Conservation (phyloP, 1,284 basidiomycete genomes). For the Trametes sp. region DNA sequence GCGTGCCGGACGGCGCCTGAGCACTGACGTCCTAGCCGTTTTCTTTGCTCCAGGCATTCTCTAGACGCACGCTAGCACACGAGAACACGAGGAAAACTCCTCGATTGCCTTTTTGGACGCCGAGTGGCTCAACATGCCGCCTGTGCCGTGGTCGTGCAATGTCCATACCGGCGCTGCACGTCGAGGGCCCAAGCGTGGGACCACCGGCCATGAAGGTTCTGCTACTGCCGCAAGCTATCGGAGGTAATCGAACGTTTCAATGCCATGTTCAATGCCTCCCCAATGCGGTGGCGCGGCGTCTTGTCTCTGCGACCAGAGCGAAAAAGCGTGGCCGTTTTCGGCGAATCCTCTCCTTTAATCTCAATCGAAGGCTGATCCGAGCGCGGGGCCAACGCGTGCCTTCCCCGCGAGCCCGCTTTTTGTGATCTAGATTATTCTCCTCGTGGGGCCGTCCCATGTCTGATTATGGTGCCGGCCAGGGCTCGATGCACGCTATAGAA, state of each 20-base stretch:
- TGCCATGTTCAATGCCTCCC: background rate
- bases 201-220: background rate
- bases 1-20: background rate
- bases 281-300: constrained; percentile 4
- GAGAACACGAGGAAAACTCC: no score
- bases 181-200: constrained; percentile 13
- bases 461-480: constrained; percentile 14
- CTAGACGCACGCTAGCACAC: background rate
- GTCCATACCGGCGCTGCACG: constrained; percentile 7
- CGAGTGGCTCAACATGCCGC: constrained; percentile 7
- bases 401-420: constrained; percentile 7
- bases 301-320: background rate
- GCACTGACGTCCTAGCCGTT: background rate
- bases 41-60: background rate
- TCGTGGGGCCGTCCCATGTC: constrained; percentile 20
- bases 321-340: constrained; percentile 10
- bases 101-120: background rate
- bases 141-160: constrained; percentile 1
- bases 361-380: constrained; percentile 10
- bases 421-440: constrained; percentile 21
- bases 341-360: constrained; percentile 12
- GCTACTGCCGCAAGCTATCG: constrained; percentile 1
- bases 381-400: constrained; percentile 12
- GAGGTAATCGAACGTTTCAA: background rate
- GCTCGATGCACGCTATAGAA: constrained; percentile 17